A percentile compares a stretch with the other conserved stretches of the same genome.
These are phyloP conservation scores for Kodamaea sp. DNA, from an alignment of 1,139 yeast species.

Conservation along the genomic window DNA sequence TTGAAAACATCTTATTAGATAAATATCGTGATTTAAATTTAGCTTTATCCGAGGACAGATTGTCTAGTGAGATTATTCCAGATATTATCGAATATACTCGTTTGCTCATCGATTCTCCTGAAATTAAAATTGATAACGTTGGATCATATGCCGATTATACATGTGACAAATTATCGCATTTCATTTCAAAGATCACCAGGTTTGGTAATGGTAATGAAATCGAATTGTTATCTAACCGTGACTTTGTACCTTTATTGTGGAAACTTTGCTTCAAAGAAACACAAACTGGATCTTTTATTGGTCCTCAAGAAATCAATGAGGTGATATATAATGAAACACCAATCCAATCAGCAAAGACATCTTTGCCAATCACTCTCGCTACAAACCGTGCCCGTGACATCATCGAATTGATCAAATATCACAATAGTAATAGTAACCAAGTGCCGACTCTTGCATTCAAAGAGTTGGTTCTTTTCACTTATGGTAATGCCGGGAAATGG, in stretches of 20 bases:
- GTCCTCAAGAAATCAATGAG: conserved; percentile 25
- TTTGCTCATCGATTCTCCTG: conserved; percentile 34
- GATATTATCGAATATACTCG: conserved; percentile 33
- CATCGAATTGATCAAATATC: conserved; percentile 23
- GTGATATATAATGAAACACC: conserved; percentile 19
- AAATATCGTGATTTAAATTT: conserved; percentile 23
- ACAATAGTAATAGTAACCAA: conserved; percentile 13
- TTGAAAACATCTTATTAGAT: conserved; percentile 22
- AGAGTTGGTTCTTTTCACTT: conserved; percentile 35
- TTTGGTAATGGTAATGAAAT: conserved; percentile 24
- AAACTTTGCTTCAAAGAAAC: conserved; percentile 22
- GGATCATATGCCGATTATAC: conserved; percentile 12
- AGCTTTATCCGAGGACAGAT: conserved; percentile 4
- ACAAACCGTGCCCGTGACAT: conserved; percentile 31
- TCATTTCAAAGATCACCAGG: conserved; percentile 24
- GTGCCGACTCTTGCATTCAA: conserved; percentile 19
- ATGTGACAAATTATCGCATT: conserved; percentile 25
- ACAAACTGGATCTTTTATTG: conserved; percentile 15
- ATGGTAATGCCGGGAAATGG: conserved; percentile 42
- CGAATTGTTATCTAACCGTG: conserved; percentile 24
- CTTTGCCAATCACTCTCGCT: conserved; percentile 19
- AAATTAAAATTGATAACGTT: conserved; percentile 10
- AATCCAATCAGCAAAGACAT: conserved; percentile 8
- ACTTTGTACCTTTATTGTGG: conserved; percentile 37
- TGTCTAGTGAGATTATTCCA: conserved; percentile 18